Evolutionary conservation across 768 basidiomycete genomes (phyloP).

Genomic region (Rhizopogon vulgaris): DNA sequence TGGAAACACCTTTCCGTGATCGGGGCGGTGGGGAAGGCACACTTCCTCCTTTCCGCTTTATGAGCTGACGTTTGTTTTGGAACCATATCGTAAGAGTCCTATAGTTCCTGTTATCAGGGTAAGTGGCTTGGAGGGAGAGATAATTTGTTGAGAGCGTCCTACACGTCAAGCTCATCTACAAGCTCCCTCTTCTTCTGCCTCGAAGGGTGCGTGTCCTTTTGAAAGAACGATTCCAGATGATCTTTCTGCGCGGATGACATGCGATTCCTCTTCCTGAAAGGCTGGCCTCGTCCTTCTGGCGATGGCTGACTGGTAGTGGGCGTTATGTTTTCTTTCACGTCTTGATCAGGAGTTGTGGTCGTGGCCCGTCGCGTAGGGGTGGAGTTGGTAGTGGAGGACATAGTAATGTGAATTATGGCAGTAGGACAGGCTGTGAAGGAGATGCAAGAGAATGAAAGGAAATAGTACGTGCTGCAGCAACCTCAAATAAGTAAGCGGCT

Average conservation of each 20-base stretch:
- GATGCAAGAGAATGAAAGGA: background rate
- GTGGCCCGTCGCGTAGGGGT: constrained; percentile 19
- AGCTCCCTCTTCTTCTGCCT: constrained; percentile 23
- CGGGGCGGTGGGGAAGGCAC: background rate
- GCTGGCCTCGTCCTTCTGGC: background rate
- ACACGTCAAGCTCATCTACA: constrained; percentile 23
- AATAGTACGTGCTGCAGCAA: background rate
- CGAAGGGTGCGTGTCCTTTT: constrained; percentile 23
- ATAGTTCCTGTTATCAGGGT: constrained; percentile 27
- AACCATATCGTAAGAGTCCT: constrained; percentile 69
- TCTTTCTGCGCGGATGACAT: constrained; percentile 26
- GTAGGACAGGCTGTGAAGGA: constrained; percentile 18
- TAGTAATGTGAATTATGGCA: constrained; percentile 7
- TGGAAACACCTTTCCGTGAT: background rate
- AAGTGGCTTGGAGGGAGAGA: background rate
- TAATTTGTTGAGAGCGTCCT: constrained; percentile 5
- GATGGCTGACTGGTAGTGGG: background rate
- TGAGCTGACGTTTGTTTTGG: constrained; percentile 70
- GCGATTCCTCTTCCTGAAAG: constrained; percentile 26
- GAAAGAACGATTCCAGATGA: constrained; percentile 23
- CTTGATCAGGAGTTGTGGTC: background rate
- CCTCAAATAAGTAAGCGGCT: constrained; percentile 16
- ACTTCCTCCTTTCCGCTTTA: constrained; percentile 21
- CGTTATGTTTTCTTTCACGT: constrained; percentile 12
- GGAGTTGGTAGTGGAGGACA: constrained; percentile 19